phyloP scores from a whole-genome alignment of 2,329 filamentous ascomycete genomes.

The Fusarium nygamai region DNA sequence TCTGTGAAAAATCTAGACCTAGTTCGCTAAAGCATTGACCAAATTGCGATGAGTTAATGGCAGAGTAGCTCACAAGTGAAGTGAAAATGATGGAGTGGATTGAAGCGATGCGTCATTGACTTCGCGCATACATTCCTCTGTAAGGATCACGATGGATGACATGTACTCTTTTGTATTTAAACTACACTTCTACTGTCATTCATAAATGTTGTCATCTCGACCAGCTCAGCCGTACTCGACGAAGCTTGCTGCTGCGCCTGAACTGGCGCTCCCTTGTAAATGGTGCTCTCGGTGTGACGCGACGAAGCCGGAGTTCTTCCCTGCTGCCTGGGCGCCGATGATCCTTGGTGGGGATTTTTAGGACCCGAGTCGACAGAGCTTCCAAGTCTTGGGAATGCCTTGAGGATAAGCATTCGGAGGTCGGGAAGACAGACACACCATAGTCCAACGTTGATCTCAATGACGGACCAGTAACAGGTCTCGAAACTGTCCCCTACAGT shows the following conservation, averaged over 20 bases:
- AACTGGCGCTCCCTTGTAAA: not conserved
- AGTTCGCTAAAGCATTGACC: too few species aligned
- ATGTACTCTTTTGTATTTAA: too few species aligned
- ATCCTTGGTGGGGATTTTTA: not conserved
- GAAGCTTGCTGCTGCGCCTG: not conserved
- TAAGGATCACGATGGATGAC: too few species aligned
- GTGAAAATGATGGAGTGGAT: too few species aligned
- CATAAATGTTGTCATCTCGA: not conserved
- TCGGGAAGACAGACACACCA: slow-evolving; percentile 5
- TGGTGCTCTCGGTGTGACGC: not conserved
- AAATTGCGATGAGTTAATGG: too few species aligned
- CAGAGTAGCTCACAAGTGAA: not conserved
- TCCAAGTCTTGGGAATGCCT: not conserved
- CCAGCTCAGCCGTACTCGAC: slow-evolving; percentile 3
- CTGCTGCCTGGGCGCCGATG: not conserved
- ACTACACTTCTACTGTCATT: not conserved
- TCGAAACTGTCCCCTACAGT: not conserved
- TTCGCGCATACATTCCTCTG: not conserved
- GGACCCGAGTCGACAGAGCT: not conserved
- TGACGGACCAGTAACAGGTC: not conserved
- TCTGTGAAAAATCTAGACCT: too few species aligned
- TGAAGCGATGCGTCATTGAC: not conserved
- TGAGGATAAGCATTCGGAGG: not conserved
- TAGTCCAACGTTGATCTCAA: not conserved
- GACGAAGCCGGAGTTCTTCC: not conserved